Conservation (phyloP, 2,329 filamentous ascomycete species). For the Paecilomyces dactylethromorphus region DNA sequence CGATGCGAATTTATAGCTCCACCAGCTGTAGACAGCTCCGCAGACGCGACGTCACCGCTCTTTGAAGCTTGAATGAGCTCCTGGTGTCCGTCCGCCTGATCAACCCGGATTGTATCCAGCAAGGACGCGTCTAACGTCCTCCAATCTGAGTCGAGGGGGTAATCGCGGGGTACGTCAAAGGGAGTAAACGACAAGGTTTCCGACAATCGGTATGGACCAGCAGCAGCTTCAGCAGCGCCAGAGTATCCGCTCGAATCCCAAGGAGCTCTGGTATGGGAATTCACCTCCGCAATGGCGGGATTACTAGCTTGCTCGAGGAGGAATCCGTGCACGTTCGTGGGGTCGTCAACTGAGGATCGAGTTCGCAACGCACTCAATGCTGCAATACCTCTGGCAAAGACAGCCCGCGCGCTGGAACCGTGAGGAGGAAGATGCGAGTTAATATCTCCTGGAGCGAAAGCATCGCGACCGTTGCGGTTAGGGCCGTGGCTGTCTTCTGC, state of each 20-base stretch:
- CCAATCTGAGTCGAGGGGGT: neutral
- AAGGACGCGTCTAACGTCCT: neutral
- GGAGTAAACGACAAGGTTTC: neutral
- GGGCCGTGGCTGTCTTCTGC: neutral
- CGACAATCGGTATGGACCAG: neutral
- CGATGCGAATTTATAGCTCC: neutral
- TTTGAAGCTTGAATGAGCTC: neutral
- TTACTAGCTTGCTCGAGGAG: neutral
- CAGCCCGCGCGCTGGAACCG: neutral
- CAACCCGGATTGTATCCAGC: neutral
- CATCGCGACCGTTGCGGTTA: neutral
- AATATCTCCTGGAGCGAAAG: neutral
- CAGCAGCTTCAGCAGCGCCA: neutral
- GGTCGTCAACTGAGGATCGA: neutral
- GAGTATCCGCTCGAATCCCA: neutral
- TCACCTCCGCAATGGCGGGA: neutral
- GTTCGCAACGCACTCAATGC: neutral
- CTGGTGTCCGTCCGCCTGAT: neutral
- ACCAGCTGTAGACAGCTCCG: neutral
- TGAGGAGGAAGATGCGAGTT: neutral
- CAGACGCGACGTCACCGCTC: neutral
- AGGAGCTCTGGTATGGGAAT: neutral
- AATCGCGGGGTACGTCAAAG: neutral
- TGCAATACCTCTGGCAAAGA: neutral
- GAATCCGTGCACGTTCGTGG: neutral